A percentile compares a stretch with the other conserved stretches of the same genome.
phyloP scores from a whole-genome alignment of 192 early-diverging fungal species.

The Piromyces finnis region DNA sequence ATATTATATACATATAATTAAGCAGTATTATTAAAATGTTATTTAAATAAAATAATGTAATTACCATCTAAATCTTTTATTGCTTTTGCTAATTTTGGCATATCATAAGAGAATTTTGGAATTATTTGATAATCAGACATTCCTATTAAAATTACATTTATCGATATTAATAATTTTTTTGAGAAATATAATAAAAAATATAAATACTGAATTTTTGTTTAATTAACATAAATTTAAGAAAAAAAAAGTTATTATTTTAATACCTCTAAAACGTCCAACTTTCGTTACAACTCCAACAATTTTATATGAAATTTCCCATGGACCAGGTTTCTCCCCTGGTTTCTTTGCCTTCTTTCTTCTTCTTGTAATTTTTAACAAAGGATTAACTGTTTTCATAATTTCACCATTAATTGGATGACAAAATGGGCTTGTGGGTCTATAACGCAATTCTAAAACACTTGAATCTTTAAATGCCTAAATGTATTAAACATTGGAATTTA shows the following conservation, averaged over 20 bases:
- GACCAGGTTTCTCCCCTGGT: not conserved
- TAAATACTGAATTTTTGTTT: no score
- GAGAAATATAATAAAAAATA: no score
- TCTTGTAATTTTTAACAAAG: slow-evolving; percentile 39
- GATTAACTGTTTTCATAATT: slow-evolving; percentile 26
- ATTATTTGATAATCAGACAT: slow-evolving; percentile 42
- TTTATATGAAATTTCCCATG: slow-evolving; percentile 13
- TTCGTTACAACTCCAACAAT: slow-evolving; percentile 30
- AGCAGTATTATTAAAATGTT: no score
- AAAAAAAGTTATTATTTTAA: no score
- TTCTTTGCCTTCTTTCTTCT: slow-evolving; percentile 9
- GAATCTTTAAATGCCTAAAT: slow-evolving; percentile 19
- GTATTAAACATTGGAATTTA: not conserved
- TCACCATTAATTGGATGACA: slow-evolving; percentile 45
- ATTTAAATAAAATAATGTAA: no score
- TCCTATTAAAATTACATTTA: slow-evolving; percentile 13
- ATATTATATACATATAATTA: no score
- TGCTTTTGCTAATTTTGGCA: slow-evolving; percentile 17
- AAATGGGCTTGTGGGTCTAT: slow-evolving; percentile 34
- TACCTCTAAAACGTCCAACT: slow-evolving; percentile 46
- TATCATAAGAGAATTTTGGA: slow-evolving; percentile 18
- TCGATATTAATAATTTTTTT: no score
- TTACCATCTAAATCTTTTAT: slow-evolving; percentile 25
- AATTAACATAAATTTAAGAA: no score
- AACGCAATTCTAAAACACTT: slow-evolving; percentile 24